These are phyloP conservation scores for Starmerella bacillaris DNA, from an alignment of 805 yeast genomes.

Conservation along the genomic window DNA sequence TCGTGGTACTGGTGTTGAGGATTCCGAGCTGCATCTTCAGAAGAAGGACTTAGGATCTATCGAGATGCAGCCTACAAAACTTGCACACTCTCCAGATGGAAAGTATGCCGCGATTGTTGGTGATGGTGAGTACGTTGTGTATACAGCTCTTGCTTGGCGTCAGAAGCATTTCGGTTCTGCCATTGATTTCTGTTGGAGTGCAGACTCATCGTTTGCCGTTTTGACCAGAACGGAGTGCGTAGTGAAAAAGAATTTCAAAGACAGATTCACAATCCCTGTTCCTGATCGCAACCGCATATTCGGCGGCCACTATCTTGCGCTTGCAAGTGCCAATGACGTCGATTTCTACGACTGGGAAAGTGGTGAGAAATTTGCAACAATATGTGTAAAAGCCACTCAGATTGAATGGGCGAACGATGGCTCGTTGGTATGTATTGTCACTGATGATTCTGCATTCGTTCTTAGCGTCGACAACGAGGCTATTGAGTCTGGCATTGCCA, in stretches of 20 bases:
- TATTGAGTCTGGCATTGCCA: constrained; percentile 43
- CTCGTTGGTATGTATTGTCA: constrained; percentile 60
- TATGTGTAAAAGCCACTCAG: constrained; percentile 60
- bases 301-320: constrained; percentile 78
- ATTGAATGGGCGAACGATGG: constrained; percentile 90
- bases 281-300: constrained; percentile 56
- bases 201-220: constrained; percentile 73
- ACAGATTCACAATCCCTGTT: constrained; percentile 41
- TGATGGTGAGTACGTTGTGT: constrained; percentile 91
- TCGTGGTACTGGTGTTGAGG: constrained; percentile 26
- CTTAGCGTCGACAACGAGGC: constrained; percentile 53
- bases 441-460: constrained; percentile 48
- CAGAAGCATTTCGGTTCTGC: constrained; percentile 85
- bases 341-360: constrained; percentile 89
- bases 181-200: constrained; percentile 84
- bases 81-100: constrained; percentile 91
- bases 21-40: constrained; percentile 37
- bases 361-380: constrained; percentile 66
- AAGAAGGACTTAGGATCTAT: constrained; percentile 87
- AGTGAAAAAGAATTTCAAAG: constrained; percentile 63
- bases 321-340: constrained; percentile 58
- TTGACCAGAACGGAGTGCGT: constrained; percentile 47
- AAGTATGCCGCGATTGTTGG: constrained; percentile 93
- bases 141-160: constrained; percentile 96
- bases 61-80: constrained; percentile 76